Conservation (phyloP, 1,139 yeast genomes). For the Kodamaea arcana region DNA sequence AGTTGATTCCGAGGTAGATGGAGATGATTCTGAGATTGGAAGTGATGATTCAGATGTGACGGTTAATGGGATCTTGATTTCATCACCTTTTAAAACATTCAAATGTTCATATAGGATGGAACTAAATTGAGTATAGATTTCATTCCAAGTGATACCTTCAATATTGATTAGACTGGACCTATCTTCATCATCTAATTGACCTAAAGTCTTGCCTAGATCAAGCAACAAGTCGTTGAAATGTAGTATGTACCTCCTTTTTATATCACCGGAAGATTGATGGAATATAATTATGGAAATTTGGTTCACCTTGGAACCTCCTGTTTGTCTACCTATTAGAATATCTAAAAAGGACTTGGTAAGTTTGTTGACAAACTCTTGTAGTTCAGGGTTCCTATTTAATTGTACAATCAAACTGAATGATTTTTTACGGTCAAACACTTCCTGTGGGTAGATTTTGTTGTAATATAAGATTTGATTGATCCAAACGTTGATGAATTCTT, state of each 20-base stretch:
- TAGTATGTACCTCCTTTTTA: slow-evolving; percentile 24
- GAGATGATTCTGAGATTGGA: background rate
- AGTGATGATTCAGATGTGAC: background rate
- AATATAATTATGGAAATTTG: slow-evolving; percentile 24
- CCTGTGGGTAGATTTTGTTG: slow-evolving; percentile 40
- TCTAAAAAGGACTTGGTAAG: slow-evolving; percentile 23
- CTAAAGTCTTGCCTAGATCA: slow-evolving; percentile 15
- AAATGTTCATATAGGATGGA: slow-evolving; percentile 29
- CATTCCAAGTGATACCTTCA: slow-evolving; percentile 30
- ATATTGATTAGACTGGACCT: slow-evolving; percentile 18
- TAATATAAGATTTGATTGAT: slow-evolving; percentile 45
- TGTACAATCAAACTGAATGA: slow-evolving; percentile 40
- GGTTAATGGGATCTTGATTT: background rate
- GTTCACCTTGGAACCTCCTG: slow-evolving; percentile 14
- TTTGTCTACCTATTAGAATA: slow-evolving; percentile 5
- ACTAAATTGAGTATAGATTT: slow-evolving; percentile 30
- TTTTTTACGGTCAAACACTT: slow-evolving; percentile 31
- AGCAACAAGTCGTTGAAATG: slow-evolving; percentile 25
- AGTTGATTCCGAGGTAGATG: slow-evolving; percentile 5
- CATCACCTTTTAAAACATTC: slow-evolving; percentile 19
- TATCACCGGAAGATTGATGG: slow-evolving; percentile 16
- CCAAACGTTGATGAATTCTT: slow-evolving; percentile 41
- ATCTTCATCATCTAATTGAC: slow-evolving; percentile 9
- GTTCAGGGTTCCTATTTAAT: slow-evolving; percentile 41
- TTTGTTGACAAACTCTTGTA: slow-evolving; percentile 33